Percentiles rank a stretch among this genome's conserved stretches.
phyloP scores from a whole-genome alignment of 192 early-diverging fungal species.

The Obelidium mucronatum region DNA sequence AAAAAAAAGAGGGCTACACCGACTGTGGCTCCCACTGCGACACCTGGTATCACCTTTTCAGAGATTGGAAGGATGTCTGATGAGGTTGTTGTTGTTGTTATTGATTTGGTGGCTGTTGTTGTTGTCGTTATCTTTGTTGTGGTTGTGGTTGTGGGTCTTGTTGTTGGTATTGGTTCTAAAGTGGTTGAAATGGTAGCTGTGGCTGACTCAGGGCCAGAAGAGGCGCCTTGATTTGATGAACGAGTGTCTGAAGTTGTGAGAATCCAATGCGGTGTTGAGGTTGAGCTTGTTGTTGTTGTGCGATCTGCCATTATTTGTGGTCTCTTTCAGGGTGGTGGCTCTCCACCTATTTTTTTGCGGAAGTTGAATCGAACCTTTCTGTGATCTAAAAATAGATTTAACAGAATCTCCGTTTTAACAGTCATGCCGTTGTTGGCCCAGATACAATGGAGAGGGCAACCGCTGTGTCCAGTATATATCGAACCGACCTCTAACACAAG shows the following conservation, averaged over 20 bases:
- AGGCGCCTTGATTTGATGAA: no score
- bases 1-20: background rate
- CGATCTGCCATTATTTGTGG: no score
- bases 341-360: background rate
- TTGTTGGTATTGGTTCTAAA: no score
- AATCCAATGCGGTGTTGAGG: no score
- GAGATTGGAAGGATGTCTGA: background rate
- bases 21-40: background rate
- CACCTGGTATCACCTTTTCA: background rate
- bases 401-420: background rate
- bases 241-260: no score
- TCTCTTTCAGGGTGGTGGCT: background rate
- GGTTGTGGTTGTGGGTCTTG: background rate
- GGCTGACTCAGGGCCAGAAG: no score
- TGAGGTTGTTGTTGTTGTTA: background rate
- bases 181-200: no score
- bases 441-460: background rate
- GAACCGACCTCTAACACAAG: background rate
- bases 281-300: no score
- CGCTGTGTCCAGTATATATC: background rate
- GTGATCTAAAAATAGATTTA: background rate
- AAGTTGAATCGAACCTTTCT: background rate
- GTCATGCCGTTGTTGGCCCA: no score
- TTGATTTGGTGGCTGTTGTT: background rate
- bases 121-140: background rate